Evolutionary conservation across 169 alveolate genomes (phyloP).

Genomic region (Amoebophrya sp.): DNA sequence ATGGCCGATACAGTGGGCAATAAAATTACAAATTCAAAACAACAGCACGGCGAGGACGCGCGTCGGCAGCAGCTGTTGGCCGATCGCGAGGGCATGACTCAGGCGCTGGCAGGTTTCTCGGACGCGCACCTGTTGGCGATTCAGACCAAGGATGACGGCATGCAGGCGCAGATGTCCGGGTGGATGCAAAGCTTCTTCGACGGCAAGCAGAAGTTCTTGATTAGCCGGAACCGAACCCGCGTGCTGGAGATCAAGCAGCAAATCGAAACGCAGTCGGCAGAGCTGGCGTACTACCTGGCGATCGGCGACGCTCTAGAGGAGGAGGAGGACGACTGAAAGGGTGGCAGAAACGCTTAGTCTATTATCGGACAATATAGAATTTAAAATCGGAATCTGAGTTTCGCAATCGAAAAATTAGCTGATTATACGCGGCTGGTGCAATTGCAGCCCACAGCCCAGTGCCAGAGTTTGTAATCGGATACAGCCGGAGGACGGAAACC

Average conservation of each 20-base stretch:
- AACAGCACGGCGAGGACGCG: neutral
- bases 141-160: neutral
- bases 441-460: too few species aligned
- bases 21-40: too few species aligned
- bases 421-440: too few species aligned
- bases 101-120: neutral
- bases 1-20: too few species aligned
- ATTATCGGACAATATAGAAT: neutral
- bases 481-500: too few species aligned
- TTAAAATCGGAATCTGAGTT: neutral
- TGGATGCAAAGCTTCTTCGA: neutral
- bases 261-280: neutral
- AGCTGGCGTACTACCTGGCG: neutral
- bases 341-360: neutral
- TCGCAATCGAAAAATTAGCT: too few species aligned
- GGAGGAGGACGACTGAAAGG: neutral
- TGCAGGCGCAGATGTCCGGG: neutral
- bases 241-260: neutral
- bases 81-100: neutral
- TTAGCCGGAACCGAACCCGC: neutral
- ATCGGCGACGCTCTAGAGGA: neutral
- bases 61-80: neutral
- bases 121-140: neutral
- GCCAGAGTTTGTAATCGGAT: too few species aligned
- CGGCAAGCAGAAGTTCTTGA: neutral